These are phyloP conservation scores for Lotmaria passim DNA, from an alignment of 208 protist species.

Conservation along the genomic window DNA sequence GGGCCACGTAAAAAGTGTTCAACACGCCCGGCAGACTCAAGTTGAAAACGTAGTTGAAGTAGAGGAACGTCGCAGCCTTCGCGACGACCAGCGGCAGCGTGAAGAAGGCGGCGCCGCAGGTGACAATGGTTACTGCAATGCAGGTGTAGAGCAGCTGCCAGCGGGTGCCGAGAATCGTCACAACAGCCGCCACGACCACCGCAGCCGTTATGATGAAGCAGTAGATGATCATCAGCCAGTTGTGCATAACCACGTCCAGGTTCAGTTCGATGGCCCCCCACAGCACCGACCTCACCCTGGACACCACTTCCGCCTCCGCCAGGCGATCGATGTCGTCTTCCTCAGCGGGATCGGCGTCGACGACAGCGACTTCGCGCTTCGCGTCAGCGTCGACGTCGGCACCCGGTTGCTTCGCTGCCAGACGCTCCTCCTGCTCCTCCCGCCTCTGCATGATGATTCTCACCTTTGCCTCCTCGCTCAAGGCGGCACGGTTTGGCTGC, in stretches of 20 bases:
- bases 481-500: conserved; percentile 49
- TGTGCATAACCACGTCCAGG: conserved; percentile 30
- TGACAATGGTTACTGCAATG: conserved; percentile 28
- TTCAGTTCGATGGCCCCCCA: conserved; percentile 38
- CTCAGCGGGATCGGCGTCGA: neutral
- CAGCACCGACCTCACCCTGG: too few species aligned
- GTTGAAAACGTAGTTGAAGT: conserved; percentile 46
- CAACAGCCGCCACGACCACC: conserved; percentile 32
- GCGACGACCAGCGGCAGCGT: conserved; percentile 44
- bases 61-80: conserved; percentile 41
- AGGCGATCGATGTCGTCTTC: conserved; percentile 17
- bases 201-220: conserved; percentile 39
- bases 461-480: conserved; percentile 39
- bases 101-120: conserved; percentile 31
- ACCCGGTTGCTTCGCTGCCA: neutral
- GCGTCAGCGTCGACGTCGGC: neutral
- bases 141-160: conserved; percentile 39
- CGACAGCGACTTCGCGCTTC: neutral
- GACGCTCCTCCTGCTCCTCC: conserved; percentile 15
- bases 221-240: conserved; percentile 39
- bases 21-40: conserved; percentile 57
- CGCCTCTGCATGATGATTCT: conserved; percentile 22
- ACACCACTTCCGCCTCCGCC: conserved; percentile 32
- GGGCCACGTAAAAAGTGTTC: conserved; percentile 67
- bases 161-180: conserved; percentile 39